Base-by-base conservation (phyloP, 2,329 filamentous ascomycete genomes). In the Pseudogymnoascus sp. region DNA sequence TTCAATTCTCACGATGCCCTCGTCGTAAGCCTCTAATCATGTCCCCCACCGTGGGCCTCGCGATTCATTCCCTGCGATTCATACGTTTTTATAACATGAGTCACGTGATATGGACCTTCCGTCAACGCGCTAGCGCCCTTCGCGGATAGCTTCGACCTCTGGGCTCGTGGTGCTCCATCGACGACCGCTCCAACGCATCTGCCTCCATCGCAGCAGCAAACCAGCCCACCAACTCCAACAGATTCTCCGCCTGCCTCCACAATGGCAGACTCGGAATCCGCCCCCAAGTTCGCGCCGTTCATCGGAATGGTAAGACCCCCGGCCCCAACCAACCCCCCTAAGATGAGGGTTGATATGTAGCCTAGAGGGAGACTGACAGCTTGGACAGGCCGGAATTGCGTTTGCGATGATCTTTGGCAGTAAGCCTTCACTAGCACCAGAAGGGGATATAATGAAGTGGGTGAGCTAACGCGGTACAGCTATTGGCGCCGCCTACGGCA, bases 281-380 rank as follows among this genome's bases (percentile, higher is more conserved):
- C 87, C 64, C 90, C 90, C 70, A 89, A 89, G 77, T 93, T 92
- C 74, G 90, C 90, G 78, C 89, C 89, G 70, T 94, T 93, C 80
- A 82, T 93, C 74, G 90, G 90, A 80, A 91, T 93, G 88, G 89
- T 92, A 80, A 77, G 58, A 58, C 55, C 15, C 7, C 39, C 39
- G 15, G 12, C 13, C 36, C 13, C 5, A 12, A 3, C 12, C 36
- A 5, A 13, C n/a, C 36, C 36, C 12, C 36, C n/a, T 37, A 37
- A 5, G 5, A 37, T n/a, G 5, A n/a, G 36, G 36, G n/a, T 37
- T 37, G 21, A 27, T 21, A 21, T 21, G 21, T 4, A 15, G n/a
- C 4, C n/a, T 18, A 10, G 18, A 13, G 37, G 39, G 48, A 55
- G 36, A 62, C 69, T 73, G 60, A 73, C 60, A 65, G 61, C 63